Base-by-base conservation (phyloP, 2,329 filamentous ascomycete species). In the Cryphonectria japonica region DNA sequence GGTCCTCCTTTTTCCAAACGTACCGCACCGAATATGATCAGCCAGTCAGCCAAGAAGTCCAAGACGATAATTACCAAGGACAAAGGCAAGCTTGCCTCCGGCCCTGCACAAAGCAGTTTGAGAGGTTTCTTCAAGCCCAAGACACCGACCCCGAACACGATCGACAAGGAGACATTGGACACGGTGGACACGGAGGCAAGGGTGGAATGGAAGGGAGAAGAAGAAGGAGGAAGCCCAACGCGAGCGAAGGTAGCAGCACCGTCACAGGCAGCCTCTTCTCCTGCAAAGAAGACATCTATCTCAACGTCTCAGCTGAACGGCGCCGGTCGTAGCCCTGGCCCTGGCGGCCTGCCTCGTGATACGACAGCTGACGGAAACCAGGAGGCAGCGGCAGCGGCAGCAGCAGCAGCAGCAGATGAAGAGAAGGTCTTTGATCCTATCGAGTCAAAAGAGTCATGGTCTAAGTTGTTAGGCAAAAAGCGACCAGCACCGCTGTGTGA, bases 51-150 rank as follows among this genome's bases (percentile, higher is more conserved):
- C 11, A 91, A 91, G 78, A 84, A 84, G 66, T 80, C 82, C 43
- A 91, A 89, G 77, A 9, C 66, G 2, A 41, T 54, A 22, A 1
- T 71, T 57, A 68, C 52, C 3, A 73, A 74, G 39, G 57, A 70
- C 9, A 73, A 66, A 26, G 67, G 41, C 52, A 74, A 72, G 57
- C 16, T 59, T 37, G 72, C 68, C 39, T 22, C 59, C 11, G 75
- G 73, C 11, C 67, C 75, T 32, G 78, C 80, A 5, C 87, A 89
- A 75, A 84, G 81, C 71, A 94, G 89, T 46, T 82, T 97, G 16
- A 92, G 88, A 78, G 92, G 93, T 1, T 97, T 97, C 82, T 96
- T 97, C 82, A 91, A 90, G 74, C 86, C 90, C 0, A 91, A 89
- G 75, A 72, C 74, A 1, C 68, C 60, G 60, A 26, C 22, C 14